Evolutionary conservation across 805 yeast genomes (phyloP), one percentile per base, ranked within the genome.

Genomic region (Zygoascus biomembranicola): DNA sequence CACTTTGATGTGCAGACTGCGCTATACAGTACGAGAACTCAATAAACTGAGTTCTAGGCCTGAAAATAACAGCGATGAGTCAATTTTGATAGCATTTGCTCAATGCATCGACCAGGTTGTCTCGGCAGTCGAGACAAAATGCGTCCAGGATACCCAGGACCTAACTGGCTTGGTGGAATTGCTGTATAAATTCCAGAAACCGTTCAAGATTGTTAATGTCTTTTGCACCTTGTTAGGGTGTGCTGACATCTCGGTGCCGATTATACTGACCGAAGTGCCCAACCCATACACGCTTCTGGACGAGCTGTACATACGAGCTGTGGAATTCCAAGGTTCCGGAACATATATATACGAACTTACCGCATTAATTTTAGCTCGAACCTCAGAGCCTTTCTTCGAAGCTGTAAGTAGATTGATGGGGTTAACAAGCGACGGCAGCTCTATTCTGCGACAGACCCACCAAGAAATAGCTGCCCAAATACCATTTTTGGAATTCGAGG

Each of bases 201-300:
- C 52, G 23, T 42, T 50, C 26, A 43, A 32, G 18, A 5, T 42
- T n/a, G 44, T 42, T 11, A 19, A 23, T 16, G 52, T 55, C 14
- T 49, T 56, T 2, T 23, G 55, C 13, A 49, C 57, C 8, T 35
- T 56, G 6, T 47, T 56, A 20, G 59, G 59, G 8, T 56, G 59
- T 45, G 57, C 55, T 14, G 55, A 56, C 43, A 39, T 52, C 13
- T 18, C 43, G 18, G 6, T 23, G 28, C 43, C 54, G 14, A 51
- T 51, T 1, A 20, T 19, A 8, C 46, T 56, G 19, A 32, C 31
- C 42, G 28, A 47, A 18, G 31, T 56, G n/a, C 57, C 57, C 18
- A n/a, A 37, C 43, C 32, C 55, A 14, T 35, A 18, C 31, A n/a
- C 14, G 14, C 47, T 56, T 14, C 49, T 56, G 28, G 48, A 56